phyloP scores from a whole-genome alignment of 2,329 filamentous ascomycete species.

The Aspergillus intermedius region DNA sequence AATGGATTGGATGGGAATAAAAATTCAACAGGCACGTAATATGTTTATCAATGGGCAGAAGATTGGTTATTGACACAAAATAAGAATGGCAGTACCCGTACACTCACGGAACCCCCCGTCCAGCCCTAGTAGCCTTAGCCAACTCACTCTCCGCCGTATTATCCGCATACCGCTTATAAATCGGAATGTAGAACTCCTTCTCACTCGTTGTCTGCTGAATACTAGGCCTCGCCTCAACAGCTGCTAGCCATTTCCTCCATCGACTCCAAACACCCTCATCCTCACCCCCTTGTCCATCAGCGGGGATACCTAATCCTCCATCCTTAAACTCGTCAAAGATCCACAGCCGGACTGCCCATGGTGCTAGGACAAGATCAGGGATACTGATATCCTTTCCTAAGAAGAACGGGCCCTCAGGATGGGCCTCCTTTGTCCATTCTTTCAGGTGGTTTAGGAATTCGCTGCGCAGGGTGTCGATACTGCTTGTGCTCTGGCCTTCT shows the following conservation, averaged over 20 bases:
- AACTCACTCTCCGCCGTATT: constrained; percentile 58
- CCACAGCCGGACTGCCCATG: constrained; percentile 67
- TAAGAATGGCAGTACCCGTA: background rate
- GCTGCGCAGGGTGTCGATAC: constrained; percentile 47
- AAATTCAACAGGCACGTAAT: no score
- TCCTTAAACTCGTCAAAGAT: constrained; percentile 69
- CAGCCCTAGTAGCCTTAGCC: constrained; percentile 57
- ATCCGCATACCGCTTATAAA: constrained; percentile 63
- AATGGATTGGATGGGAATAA: no score
- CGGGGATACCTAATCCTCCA: constrained; percentile 46
- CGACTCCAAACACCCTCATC: constrained; percentile 57
- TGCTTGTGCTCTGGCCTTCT: constrained; percentile 25
- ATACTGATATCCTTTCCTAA: constrained; percentile 57
- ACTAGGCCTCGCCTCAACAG: constrained; percentile 54
- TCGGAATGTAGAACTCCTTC: constrained; percentile 58
- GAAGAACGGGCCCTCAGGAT: constrained; percentile 59
- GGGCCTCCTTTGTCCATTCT: constrained; percentile 58
- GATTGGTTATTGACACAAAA: no score
- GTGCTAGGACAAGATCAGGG: constrained; percentile 64
- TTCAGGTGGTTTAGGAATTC: constrained; percentile 56
- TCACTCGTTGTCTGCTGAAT: constrained; percentile 63
- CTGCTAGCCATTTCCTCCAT: constrained; percentile 60
- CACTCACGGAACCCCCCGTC: constrained; percentile 55
- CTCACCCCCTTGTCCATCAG: constrained; percentile 41
- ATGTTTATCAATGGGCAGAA: no score